Evolutionary conservation across 2,329 filamentous ascomycete genomes (phyloP).

Genomic region (Penicillium sp.): DNA sequence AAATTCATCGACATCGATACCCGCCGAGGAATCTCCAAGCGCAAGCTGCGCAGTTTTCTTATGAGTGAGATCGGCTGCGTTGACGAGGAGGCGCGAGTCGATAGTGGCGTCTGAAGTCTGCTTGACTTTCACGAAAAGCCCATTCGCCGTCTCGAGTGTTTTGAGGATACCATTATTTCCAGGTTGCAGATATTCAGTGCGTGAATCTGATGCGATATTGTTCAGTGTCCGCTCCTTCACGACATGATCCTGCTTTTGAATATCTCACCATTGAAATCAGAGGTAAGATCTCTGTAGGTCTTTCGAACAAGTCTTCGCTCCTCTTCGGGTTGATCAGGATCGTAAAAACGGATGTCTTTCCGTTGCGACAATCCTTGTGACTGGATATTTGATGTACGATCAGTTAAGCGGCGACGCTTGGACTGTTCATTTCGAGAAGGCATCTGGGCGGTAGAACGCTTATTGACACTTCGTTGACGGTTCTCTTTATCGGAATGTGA

Average conservation of each 20-base stretch:
- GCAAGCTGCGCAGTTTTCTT: constrained; percentile 76
- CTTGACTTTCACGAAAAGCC: constrained; percentile 69
- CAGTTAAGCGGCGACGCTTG: constrained; percentile 53
- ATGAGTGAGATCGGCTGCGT: constrained; percentile 76
- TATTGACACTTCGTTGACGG: constrained; percentile 44
- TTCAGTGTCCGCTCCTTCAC: background rate
- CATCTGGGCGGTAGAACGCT: constrained; percentile 33
- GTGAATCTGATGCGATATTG: constrained; percentile 59
- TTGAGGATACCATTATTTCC: constrained; percentile 68
- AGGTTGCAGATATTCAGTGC: constrained; percentile 69
- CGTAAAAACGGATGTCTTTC: constrained; percentile 62
- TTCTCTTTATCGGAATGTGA: constrained; percentile 58
- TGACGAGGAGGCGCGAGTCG: constrained; percentile 84
- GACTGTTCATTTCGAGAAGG: constrained; percentile 26
- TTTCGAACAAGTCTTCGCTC: constrained; percentile 73
- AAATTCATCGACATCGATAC: constrained; percentile 88
- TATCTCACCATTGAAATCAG: constrained; percentile 61
- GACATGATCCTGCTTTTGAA: background rate
- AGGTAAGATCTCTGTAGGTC: constrained; percentile 68
- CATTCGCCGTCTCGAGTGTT: constrained; percentile 68
- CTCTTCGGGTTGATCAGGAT: constrained; percentile 79
- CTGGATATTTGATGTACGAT: constrained; percentile 37
- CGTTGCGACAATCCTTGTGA: constrained; percentile 35
- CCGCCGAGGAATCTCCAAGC: constrained; percentile 71
- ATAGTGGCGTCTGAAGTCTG: constrained; percentile 90